Conservation (phyloP, 305 asterid species). For the Solanum hybrid region DNA sequence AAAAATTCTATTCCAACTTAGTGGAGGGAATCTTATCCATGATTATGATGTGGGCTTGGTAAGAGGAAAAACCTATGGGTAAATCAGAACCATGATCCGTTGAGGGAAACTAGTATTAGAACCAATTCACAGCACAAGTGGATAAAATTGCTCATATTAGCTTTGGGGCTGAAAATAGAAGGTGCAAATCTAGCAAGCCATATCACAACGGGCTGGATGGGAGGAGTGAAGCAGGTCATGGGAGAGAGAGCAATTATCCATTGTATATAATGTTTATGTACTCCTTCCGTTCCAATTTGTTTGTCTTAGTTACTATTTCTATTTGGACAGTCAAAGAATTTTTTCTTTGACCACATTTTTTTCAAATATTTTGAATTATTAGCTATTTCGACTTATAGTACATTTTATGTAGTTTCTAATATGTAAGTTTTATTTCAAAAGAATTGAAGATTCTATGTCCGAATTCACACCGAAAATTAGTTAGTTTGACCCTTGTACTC, state of each 20-base stretch:
- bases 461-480: neutral
- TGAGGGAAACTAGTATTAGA: neutral
- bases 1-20: neutral
- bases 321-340: neutral
- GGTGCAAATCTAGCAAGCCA: neutral
- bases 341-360: neutral
- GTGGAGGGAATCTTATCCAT: neutral
- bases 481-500: neutral
- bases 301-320: neutral
- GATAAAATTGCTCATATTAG: neutral
- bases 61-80: neutral
- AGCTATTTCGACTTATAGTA: neutral
- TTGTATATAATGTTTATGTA: neutral
- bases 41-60: neutral
- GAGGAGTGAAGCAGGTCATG: neutral
- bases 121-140: neutral
- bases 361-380: neutral
- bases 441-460: neutral
- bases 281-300: neutral
- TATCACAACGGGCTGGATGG: neutral
- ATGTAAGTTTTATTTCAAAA: neutral
- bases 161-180: neutral
- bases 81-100: neutral
- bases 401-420: neutral
- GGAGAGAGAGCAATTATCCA: neutral